A percentile compares a stretch with the other conserved stretches of the same genome.
Conservation (phyloP, 2,329 filamentous ascomycete genomes). For the Ascochyta pisi region DNA sequence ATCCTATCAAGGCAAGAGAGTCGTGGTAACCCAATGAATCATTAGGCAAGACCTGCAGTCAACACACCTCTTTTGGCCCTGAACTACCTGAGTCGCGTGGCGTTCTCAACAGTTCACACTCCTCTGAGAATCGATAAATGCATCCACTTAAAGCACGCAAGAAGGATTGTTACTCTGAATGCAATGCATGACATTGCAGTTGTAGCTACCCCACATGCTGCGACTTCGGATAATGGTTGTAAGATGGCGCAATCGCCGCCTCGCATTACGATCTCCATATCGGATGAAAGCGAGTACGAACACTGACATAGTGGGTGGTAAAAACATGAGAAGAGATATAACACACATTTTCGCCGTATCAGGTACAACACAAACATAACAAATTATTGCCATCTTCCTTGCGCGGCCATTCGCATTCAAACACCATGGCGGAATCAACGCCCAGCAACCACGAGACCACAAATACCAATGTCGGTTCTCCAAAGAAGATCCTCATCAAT, state of each 20-base stretch:
- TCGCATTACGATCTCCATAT: conserved; percentile 23
- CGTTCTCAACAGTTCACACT: background rate
- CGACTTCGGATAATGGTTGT: conserved; percentile 18
- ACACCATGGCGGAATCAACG: conserved; percentile 23
- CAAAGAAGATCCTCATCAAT: conserved; percentile 66
- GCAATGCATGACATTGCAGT: conserved; percentile 5
- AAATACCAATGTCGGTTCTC: background rate
- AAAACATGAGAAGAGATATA: background rate
- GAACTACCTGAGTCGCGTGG: background rate
- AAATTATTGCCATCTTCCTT: background rate
- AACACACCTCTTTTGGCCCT: background rate
- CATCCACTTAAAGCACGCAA: conserved; percentile 1
- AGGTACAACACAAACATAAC: background rate
- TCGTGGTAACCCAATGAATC: no score
- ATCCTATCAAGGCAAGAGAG: no score
- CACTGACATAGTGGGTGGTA: background rate
- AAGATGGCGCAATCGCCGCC: conserved; percentile 28
- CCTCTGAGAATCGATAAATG: background rate
- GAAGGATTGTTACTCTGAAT: background rate
- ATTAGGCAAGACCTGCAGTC: background rate
- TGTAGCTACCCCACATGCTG: conserved; percentile 9
- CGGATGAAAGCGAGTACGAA: background rate
- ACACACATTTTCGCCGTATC: background rate
- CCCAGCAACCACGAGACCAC: conserved; percentile 11
- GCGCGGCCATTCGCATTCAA: background rate